Base-by-base conservation (phyloP, 106 monocot genomes). In the Chionographis japonica region DNA sequence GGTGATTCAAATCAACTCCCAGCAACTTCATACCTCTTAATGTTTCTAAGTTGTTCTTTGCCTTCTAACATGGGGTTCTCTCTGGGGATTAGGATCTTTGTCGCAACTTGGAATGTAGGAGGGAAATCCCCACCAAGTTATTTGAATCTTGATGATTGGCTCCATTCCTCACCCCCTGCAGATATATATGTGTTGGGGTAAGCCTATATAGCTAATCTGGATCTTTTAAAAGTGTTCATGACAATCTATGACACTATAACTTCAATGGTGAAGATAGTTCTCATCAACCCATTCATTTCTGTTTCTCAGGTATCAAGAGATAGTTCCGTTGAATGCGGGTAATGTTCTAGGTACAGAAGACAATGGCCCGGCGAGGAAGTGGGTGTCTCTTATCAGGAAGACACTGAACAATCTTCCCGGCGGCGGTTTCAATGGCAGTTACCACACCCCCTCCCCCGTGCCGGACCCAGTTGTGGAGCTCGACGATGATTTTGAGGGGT, bases 171-270 rank as follows among this genome's bases (percentile, higher is more conserved):
- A 18, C 86, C 83, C 60, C 90, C 86, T 58, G 90, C 90, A 35
- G 90, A 90, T 75, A 77, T 86, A 16, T 90, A 90, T 76, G 83
- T 90, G 2, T 59, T 90, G 62, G 90, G 90, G 90, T 90, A 83
- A 16, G 50, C 36, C 8, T 16, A 54, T 40, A 10, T 9, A 4
- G 13, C n/a, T 27, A 27, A 27, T 6, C 46, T 46, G 9, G 46
- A 46, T 5, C 9, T 46, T 46, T 46, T 46, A 46, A 46, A 46
- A 46, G 46, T 6, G 5, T 46, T 46, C 9, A 15, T 27, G 27
- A 27, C 27, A 27, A 27, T 0, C 27, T 27, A 27, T 27, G 27
- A 27, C 27, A 27, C 27, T 27, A 27, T 27, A 27, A 27, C 27
- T 27, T 27, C 27, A 27, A 1, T 27, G 4, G 10, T 63, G 18